Conservation (phyloP, 257 asterid genomes). For the Solanum chilense region DNA sequence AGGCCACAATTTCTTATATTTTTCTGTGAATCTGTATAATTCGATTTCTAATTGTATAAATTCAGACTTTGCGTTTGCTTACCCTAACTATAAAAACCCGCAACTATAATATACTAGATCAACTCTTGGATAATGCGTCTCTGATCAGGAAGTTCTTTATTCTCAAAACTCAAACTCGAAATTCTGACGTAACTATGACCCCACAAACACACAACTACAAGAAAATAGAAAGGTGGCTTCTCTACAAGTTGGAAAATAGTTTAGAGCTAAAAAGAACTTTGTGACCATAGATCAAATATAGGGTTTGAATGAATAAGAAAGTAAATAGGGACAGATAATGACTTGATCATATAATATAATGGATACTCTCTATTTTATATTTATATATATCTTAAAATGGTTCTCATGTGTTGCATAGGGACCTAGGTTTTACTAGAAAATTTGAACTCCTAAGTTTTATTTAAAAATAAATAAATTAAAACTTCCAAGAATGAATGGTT, state of each 20-base stretch:
- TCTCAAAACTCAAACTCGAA: not conserved
- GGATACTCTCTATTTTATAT: not conserved
- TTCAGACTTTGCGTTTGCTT: too few species aligned
- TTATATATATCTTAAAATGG: not conserved
- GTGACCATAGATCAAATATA: not conserved
- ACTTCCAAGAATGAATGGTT: not conserved
- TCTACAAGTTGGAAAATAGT: not conserved
- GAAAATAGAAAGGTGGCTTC: not conserved
- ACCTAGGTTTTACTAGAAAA: not conserved
- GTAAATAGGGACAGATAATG: not conserved
- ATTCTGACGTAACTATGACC: not conserved
- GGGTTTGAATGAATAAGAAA: not conserved
- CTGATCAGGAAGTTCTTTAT: fast-evolving
- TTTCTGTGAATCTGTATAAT: too few species aligned
- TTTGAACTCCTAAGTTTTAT: not conserved
- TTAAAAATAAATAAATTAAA: too few species aligned
- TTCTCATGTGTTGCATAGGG: not conserved
- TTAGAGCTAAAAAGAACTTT: not conserved
- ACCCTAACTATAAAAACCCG: too few species aligned
- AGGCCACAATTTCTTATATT: too few species aligned
- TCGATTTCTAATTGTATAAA: too few species aligned
- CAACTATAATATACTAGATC: not conserved
- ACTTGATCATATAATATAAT: not conserved
- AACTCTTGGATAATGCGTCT: not conserved
- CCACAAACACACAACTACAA: not conserved